phyloP scores from a whole-genome alignment of 2,329 filamentous ascomycete genomes.

The Cercospora sp. region DNA sequence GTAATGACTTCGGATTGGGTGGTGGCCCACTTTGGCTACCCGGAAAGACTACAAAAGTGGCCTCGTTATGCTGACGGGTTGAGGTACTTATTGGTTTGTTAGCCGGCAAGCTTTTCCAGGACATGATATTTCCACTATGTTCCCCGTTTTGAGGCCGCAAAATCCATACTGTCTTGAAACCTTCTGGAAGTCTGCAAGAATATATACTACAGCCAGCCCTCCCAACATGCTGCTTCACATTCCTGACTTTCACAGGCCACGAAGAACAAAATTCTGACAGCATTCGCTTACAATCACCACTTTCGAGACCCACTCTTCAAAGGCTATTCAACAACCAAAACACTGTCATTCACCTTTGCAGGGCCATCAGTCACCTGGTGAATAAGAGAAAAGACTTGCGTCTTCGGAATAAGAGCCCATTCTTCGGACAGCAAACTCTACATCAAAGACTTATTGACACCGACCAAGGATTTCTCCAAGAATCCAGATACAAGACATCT shows the following conservation, averaged over 20 bases:
- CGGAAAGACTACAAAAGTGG: background rate
- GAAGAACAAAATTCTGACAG: background rate
- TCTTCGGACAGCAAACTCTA: background rate
- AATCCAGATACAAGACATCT: background rate
- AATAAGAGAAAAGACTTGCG: background rate
- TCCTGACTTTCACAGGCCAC: background rate
- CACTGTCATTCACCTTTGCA: background rate
- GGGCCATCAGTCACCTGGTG: background rate
- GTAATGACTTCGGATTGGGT: background rate
- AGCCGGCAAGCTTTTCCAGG: background rate
- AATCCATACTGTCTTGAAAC: background rate
- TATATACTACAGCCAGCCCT: background rate
- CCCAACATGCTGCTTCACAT: background rate
- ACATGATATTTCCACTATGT: background rate
- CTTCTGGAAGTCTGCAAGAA: background rate
- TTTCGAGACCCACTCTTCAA: background rate
- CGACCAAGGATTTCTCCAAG: background rate
- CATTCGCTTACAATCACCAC: background rate
- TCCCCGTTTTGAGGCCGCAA: background rate
- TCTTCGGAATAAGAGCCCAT: background rate
- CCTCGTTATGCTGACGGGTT: background rate
- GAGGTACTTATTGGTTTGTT: background rate
- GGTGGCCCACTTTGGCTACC: background rate
- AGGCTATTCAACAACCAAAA: background rate
- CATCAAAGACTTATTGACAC: background rate